Percentiles rank a stretch among this genome's conserved stretches.
phyloP scores from a whole-genome alignment of 2,329 filamentous ascomycete genomes.

The Pezicula carpinea region DNA sequence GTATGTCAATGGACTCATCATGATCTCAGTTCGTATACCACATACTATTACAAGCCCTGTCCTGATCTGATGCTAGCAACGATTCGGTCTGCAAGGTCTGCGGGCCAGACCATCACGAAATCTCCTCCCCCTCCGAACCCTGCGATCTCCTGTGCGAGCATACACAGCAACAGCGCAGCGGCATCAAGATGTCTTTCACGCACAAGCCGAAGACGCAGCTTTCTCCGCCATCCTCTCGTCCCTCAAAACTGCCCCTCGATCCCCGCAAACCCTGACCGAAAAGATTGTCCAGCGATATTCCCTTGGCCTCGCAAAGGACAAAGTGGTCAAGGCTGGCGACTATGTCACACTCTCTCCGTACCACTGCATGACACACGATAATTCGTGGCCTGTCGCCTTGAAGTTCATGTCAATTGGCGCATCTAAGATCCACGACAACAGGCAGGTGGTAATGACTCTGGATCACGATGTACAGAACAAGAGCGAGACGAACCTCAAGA shows the following conservation, averaged over 20 bases:
- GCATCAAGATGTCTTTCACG: constrained; percentile 54
- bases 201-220: constrained; percentile 52
- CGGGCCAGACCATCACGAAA: constrained; percentile 22
- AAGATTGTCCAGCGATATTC: constrained; percentile 86
- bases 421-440: constrained; percentile 62
- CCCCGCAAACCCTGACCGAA: constrained; percentile 77
- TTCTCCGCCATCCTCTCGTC: constrained; percentile 50
- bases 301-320: constrained; percentile 69
- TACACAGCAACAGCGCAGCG: constrained; percentile 25
- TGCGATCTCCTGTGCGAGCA: constrained; percentile 18
- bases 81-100: constrained; percentile 24
- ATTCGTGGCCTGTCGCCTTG: constrained; percentile 66
- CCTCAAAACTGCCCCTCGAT: constrained; percentile 31
- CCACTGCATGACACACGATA: constrained; percentile 83
- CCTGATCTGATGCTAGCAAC: constrained; percentile 11
- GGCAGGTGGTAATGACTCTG: constrained; percentile 76
- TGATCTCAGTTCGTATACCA: constrained; percentile 21
- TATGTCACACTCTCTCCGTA: constrained; percentile 74
- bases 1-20: constrained; percentile 19
- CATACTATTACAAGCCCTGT: neutral
- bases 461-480: constrained; percentile 91
- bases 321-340: constrained; percentile 74
- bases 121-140: constrained; percentile 18
- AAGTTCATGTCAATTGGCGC: constrained; percentile 85
- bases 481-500: constrained; percentile 71